Base-by-base conservation (phyloP, 1,284 basidiomycete species). In the Cutaneotrichosporon cavernicola region DNA sequence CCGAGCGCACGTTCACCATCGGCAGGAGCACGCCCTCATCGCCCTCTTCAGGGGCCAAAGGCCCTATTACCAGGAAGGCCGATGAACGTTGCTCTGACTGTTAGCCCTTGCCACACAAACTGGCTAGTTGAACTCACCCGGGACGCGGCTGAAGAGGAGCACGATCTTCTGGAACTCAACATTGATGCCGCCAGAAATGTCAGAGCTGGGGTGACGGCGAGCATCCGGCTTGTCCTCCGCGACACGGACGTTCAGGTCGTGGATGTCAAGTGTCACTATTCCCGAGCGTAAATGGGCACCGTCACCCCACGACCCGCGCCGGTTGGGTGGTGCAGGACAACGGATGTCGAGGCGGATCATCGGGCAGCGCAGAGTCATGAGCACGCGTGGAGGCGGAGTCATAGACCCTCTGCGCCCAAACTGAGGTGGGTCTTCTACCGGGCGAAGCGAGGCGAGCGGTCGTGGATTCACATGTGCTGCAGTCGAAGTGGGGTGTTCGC, bases 1-100 rank as follows among this genome's bases (percentile, higher is more conserved):
- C 52, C 1, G 68, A 57, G 26, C 64, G 62, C 8, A 88, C 66
- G 32, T 81, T 78, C 5, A 87, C 75, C 13, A 83, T 77, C 2
- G 77, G 79, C 0, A 77, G 69, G 14, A 76, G 67, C 16, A 75
- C 68, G 1, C 64, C 58, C 2, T 67, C 63, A n/a, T 76, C 76
- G 13, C 66, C 66, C 0, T 70, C 64, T 11, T 79, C 77, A 0
- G 76, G 74, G 1, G 72, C 71, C 4, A 80, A 64, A 0, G 78
- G 76, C 3, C 76, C 76, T 10, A 80, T 60, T 8, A 77, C 70
- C 22, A 80, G 61, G 65, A 80, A 77, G 0, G 76, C 75, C 2
- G 69, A 68, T 2, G 76, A 70, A 32, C 65, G 67, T 43, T 71
- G 73, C 36, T 76, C 77, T 53, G 51, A 26, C 1, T 51, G 30